Base-by-base conservation (phyloP, 2,329 filamentous ascomycete species). In the Penicillium sp. region DNA sequence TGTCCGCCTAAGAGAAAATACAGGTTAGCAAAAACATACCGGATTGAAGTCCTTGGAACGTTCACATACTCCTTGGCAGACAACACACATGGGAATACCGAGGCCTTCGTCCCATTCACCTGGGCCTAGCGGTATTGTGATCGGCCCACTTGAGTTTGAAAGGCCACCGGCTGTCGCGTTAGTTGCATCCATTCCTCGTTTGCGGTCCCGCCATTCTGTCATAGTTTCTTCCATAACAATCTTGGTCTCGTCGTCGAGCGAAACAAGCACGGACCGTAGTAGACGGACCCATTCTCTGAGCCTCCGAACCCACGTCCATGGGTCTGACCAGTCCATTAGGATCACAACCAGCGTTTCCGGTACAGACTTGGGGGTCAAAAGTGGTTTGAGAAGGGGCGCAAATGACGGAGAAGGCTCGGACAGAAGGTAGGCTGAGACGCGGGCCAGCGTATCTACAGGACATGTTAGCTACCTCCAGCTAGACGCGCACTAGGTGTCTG, bases 21-120 rank as follows among this genome's bases (percentile, higher is more conserved):
- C 18, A 22, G n/a, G 54, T 71, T 52, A 72, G 66, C 55, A 58
- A 59, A n/a, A 29, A 36, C 31, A 34, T 38, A 39, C 39, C 8
- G 18, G 14, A 21, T 49, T 16, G 6, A 27, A 11, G 40, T 18
- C 24, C 9, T 45, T 5, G 24, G 42, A 27, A 29, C 49, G 14
- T 43, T 10, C 27, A 74, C 85, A 75, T 73, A 92, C 92, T 71
- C 96, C 94, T 73, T 97, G 92, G 71, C 93, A 96, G n/a, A 97
- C 92, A 8, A 99, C 89, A 68, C 91, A 95, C 36, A 99, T 79
- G 0, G 92, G 91, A 52, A 99, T 76, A 0, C 92, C 92, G 8
- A 97, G 77, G 5, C 87, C 90, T 67, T 96, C 92, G 60, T 96
- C 91, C 91, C 92, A 97, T 75, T 97, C 92, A 51, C 93, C 92